Percentiles rank a stretch among this genome's conserved stretches.
Conservation (phyloP, 2,329 filamentous ascomycete genomes). For the Nemania bipapillata region DNA sequence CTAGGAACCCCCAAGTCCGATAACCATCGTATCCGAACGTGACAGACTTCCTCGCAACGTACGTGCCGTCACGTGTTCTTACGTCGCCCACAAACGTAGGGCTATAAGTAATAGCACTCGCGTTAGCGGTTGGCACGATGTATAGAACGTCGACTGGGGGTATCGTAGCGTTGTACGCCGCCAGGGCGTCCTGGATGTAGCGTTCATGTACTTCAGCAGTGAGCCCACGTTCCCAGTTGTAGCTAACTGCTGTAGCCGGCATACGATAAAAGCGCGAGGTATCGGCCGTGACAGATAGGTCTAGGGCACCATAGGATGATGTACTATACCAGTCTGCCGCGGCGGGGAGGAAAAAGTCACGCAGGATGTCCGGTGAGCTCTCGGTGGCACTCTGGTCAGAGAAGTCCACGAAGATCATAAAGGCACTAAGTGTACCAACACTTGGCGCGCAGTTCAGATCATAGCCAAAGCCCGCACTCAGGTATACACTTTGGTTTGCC, state of each 20-base stretch:
- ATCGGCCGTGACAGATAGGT: constrained; percentile 41
- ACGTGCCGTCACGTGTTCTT: constrained; percentile 40
- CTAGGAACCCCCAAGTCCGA: constrained; percentile 50
- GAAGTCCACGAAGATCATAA: constrained; percentile 55
- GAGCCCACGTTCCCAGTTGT: constrained; percentile 47
- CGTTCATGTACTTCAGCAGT: constrained; percentile 42
- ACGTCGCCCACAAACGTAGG: constrained; percentile 46
- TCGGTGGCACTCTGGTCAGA: constrained; percentile 34
- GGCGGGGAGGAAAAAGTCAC: constrained; percentile 44
- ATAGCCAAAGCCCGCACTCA: constrained; percentile 50
- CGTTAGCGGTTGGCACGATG: constrained; percentile 46
- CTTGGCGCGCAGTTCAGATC: constrained; percentile 49
- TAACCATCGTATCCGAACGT: constrained; percentile 52
- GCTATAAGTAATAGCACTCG: constrained; percentile 46
- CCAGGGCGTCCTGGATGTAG: constrained; percentile 50
- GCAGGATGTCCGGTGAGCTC: constrained; percentile 44
- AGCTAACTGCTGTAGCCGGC: constrained; percentile 41
- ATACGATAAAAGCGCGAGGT: constrained; percentile 47
- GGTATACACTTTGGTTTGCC: constrained; percentile 42
- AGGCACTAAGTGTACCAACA: constrained; percentile 48
- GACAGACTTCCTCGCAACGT: constrained; percentile 50
- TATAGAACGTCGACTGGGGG: constrained; percentile 48
- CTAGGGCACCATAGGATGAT: constrained; percentile 43
- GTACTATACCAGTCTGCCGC: constrained; percentile 46
- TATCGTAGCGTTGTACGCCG: constrained; percentile 41